These are phyloP conservation scores for Phlyctochytrium bullatum DNA, from an alignment of 192 early-diverging fungal species.

Conservation along the genomic window DNA sequence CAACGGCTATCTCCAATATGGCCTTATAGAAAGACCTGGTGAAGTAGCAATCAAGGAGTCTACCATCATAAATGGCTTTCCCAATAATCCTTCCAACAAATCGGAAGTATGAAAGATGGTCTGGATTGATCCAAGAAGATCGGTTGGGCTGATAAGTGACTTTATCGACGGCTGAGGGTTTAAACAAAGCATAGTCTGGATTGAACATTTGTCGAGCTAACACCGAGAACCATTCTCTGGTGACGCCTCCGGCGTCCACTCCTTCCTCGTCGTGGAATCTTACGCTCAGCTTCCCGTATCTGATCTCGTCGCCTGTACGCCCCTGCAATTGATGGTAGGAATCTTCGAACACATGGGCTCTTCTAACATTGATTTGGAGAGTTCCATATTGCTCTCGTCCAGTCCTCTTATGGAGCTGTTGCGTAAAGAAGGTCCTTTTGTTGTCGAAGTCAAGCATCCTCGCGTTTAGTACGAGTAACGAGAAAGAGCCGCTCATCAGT, in stretches of 20 bases:
- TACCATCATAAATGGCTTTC: conserved; percentile 98
- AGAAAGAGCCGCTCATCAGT: conserved; percentile 95
- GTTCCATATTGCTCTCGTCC: conserved; percentile 63
- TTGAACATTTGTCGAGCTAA: conserved; percentile 98
- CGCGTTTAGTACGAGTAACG: conserved; percentile 92
- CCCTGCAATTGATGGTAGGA: conserved; percentile 93
- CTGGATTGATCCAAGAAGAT: conserved; percentile 85
- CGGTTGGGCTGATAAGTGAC: conserved; percentile 98
- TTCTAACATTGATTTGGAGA: conserved; percentile 86
- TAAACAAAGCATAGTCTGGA: conserved; percentile 97
- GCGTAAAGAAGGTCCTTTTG: conserved; percentile 96
- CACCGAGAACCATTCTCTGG: conserved; percentile 97
- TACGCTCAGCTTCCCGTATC: conserved; percentile 87
- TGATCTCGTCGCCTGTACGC: conserved; percentile 88
- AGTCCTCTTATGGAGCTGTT: conserved; percentile 87
- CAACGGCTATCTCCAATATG: conserved; percentile 87
- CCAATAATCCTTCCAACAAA: conserved; percentile 98
- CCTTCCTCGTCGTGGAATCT: conserved; percentile 96
- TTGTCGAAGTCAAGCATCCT: conserved; percentile 99
- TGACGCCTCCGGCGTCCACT: conserved; percentile 96
- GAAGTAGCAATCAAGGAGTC: conserved; percentile 93
- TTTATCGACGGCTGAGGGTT: conserved; percentile 90
- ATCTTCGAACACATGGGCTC: conserved; percentile 94
- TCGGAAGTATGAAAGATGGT: conserved; percentile 93
- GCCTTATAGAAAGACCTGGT: conserved; percentile 99